A percentile compares a stretch with the other conserved stretches of the same genome.
phyloP scores from a whole-genome alignment of 139 green algal genomes.

The Picochlorum sp. region DNA sequence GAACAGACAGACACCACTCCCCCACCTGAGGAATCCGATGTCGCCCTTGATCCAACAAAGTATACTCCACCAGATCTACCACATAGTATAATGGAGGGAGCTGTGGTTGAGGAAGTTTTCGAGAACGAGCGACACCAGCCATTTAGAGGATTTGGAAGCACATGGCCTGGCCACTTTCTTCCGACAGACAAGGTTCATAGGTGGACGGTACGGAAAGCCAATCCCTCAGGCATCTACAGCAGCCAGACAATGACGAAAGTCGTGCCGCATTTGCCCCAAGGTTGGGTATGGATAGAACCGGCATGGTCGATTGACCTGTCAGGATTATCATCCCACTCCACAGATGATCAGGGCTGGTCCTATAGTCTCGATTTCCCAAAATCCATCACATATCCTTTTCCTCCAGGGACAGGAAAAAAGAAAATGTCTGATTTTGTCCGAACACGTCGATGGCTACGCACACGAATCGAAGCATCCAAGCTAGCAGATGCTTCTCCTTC shows the following conservation, averaged over 20 bases:
- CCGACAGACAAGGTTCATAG: conserved; percentile 65
- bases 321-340: conserved; percentile 27
- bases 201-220: conserved; percentile 37
- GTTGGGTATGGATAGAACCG: conserved; percentile 50
- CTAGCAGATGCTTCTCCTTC: background rate
- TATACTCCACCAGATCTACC: background rate
- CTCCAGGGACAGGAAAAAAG: conserved; percentile 22
- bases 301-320: conserved; percentile 65
- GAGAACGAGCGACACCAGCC: conserved; percentile 82
- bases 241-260: conserved; percentile 12
- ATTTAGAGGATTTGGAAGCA: conserved; percentile 74
- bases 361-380: conserved; percentile 72
- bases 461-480: conserved; percentile 23
- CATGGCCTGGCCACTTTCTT: conserved; percentile 81
- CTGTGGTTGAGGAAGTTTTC: conserved; percentile 67
- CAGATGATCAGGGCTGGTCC: conserved; percentile 61
- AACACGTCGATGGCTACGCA: conserved; percentile 49
- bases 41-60: background rate
- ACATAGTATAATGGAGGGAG: background rate
- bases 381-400: conserved; percentile 29
- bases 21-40: background rate
- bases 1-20: background rate
- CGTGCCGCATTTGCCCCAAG: conserved; percentile 12
- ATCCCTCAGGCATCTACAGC: background rate
- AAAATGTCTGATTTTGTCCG: conserved; percentile 55